Base-by-base conservation (phyloP, 2,329 filamentous ascomycete genomes). In the Nemania sp. region DNA sequence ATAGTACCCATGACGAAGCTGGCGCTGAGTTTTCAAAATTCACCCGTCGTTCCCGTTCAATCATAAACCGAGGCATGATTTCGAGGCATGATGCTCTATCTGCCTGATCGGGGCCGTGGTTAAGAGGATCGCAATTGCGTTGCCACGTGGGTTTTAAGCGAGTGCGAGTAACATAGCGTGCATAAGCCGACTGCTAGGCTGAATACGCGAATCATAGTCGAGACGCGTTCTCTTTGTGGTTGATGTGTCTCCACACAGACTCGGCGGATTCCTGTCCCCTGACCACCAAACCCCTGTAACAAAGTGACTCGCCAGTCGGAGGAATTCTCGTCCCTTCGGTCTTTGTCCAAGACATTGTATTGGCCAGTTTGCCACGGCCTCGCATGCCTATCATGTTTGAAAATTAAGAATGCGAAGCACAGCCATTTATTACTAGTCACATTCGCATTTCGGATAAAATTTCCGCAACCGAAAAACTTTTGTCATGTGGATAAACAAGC, bases 141-240 rank as follows among this genome's bases (percentile, higher is more conserved):
- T 40, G 34, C 15, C 6, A 7, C 29, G 5, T 43, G 17, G 47
- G 18, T 32, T 7, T 20, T 34, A 52, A 52, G 53, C 46, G 53
- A 60, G 48, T 60, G 58, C 58, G 53, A 60, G 52, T 40, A 2
- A n/a, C 32, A 20, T 43, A 6, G 25, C 15, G 13, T 17, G n/a
- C n/a, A 18, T 32, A 49, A 48, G 45, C 43, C 11, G 18, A 45
- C 7, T 7, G 25, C 25, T 7, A 29, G 25, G 25, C 7, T 29
- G 3, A 29, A 7, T 29, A 29, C 7, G 25, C 25, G 25, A 29
- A 3, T 17, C n/a, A 40, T 40, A 15, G 15, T 6, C n/a, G n/a
- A 40, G 10, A 17, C 5, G 37, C 15, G 35, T 12, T 37, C 35
- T 12, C 34, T 6, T 37, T 42, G 39, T 42, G 39, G 5, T 10